Conservation (phyloP, 345 rosid species). For the Schrenkiella parvula region DNA sequence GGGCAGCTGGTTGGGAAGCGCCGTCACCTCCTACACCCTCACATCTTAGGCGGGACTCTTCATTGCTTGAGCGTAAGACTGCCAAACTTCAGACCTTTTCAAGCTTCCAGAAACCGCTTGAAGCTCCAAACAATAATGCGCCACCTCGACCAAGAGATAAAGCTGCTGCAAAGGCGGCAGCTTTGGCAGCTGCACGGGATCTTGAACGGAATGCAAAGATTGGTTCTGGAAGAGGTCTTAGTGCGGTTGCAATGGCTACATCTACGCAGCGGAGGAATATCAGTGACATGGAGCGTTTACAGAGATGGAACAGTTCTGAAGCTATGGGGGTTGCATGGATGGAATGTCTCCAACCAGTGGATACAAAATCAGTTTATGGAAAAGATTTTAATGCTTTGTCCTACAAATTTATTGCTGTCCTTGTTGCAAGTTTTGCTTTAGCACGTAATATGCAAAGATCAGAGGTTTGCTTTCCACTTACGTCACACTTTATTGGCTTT, state of each 20-base stretch:
- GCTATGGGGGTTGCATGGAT: slow-evolving; percentile 99
- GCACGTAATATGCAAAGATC: slow-evolving; percentile 97
- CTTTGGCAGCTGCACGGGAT: slow-evolving; percentile 99
- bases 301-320: slow-evolving; percentile 88
- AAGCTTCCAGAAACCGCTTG: slow-evolving; percentile 85
- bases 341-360: slow-evolving; percentile 97
- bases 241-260: slow-evolving; percentile 99
- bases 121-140: slow-evolving; percentile 51
- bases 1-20: slow-evolving; percentile 89
- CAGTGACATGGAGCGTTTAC: slow-evolving; percentile 89
- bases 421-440: slow-evolving; percentile 98
- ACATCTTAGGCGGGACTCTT: slow-evolving; percentile 78
- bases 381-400: slow-evolving; percentile 95
- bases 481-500: slow-evolving; percentile 7
- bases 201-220: slow-evolving; percentile 95
- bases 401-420: slow-evolving; percentile 89
- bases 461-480: slow-evolving; percentile 58
- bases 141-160: slow-evolving; percentile 81
- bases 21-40: slow-evolving; percentile 56
- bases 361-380: slow-evolving; percentile 89
- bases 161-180: slow-evolving; percentile 98
- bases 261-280: slow-evolving; percentile 90
- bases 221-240: slow-evolving; percentile 99
- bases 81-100: slow-evolving; percentile 75
- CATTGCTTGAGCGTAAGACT: slow-evolving; percentile 81